Evolutionary conservation across 2,329 filamentous ascomycete species (phyloP).

Genomic region (Alternaria incomplexa): DNA sequence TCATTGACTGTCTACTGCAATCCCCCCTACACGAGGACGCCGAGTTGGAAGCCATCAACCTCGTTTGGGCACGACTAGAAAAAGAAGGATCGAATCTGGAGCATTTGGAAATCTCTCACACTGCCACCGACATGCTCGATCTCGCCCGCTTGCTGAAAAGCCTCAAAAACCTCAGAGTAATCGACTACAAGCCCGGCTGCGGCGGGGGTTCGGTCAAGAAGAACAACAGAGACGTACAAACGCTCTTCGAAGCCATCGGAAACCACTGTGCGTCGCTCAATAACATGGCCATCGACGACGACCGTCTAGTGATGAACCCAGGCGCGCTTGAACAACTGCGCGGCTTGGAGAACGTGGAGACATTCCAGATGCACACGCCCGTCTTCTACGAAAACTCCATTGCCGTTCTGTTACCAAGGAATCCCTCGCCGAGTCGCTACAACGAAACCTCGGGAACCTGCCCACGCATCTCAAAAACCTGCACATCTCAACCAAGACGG

Average conservation of each 20-base stretch:
- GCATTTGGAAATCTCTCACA: not conserved
- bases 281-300: not conserved
- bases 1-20: not conserved
- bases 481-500: not conserved
- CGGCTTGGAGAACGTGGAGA: not conserved
- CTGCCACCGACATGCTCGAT: not conserved
- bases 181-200: not conserved
- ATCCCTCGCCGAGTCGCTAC: not conserved
- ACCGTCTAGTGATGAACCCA: not conserved
- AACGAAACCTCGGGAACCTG: not conserved
- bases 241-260: not conserved
- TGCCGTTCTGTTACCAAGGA: not conserved
- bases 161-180: slow-evolving; percentile 4
- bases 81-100: slow-evolving; percentile 4
- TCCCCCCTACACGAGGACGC: not conserved
- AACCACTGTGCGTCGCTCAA: slow-evolving; percentile 3
- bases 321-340: not conserved
- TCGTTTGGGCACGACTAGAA: not conserved
- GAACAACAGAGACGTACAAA: not conserved
- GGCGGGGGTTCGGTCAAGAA: not conserved
- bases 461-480: not conserved
- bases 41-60: not conserved
- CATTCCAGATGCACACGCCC: not conserved
- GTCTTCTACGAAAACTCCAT: not conserved
- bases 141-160: not conserved